These are phyloP conservation scores for Xylariomycetidae sp. DNA, from an alignment of 2,329 filamentous ascomycete species.

Conservation along the genomic window DNA sequence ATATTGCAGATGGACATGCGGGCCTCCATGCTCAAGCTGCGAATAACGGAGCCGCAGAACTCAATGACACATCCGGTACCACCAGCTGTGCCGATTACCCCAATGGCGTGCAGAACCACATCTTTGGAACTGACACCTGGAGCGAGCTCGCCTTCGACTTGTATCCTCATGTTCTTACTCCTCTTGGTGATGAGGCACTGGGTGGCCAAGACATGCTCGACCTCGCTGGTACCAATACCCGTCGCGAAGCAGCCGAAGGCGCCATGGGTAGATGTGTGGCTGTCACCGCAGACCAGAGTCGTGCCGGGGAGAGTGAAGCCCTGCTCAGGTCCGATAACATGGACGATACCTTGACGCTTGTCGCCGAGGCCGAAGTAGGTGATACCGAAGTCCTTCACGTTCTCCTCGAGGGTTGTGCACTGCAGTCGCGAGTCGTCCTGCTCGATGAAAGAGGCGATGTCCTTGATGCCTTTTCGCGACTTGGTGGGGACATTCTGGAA, in stretches of 20 bases:
- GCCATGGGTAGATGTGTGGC: conserved; percentile 95
- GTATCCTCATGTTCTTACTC: conserved; percentile 98
- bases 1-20: conserved; percentile 99
- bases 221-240: conserved; percentile 96
- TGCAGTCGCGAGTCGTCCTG: conserved; percentile 90
- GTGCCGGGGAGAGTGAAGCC: conserved; percentile 97
- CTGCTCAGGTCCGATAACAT: conserved; percentile 97
- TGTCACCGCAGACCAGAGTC: conserved; percentile 95
- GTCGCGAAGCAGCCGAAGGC: conserved; percentile 93
- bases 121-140: conserved; percentile 96
- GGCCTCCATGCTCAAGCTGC: conserved; percentile 86
- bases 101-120: conserved; percentile 87
- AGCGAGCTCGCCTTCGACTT: conserved; percentile 84
- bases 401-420: conserved; percentile 93
- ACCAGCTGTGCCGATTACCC: conserved; percentile 88
- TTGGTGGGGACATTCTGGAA: conserved; percentile 96
- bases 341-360: conserved; percentile 95
- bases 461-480: conserved; percentile 87
- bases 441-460: conserved; percentile 87
- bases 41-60: conserved; percentile 93
- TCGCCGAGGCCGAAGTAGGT: conserved; percentile 97
- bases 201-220: conserved; percentile 95
- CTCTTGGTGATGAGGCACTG: conserved; percentile 91
- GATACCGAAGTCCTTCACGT: conserved; percentile 92
- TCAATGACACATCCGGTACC: conserved; percentile 94